These are phyloP conservation scores for Dioscorea zingiberensis DNA, from an alignment of 106 monocot species.

Conservation along the genomic window DNA sequence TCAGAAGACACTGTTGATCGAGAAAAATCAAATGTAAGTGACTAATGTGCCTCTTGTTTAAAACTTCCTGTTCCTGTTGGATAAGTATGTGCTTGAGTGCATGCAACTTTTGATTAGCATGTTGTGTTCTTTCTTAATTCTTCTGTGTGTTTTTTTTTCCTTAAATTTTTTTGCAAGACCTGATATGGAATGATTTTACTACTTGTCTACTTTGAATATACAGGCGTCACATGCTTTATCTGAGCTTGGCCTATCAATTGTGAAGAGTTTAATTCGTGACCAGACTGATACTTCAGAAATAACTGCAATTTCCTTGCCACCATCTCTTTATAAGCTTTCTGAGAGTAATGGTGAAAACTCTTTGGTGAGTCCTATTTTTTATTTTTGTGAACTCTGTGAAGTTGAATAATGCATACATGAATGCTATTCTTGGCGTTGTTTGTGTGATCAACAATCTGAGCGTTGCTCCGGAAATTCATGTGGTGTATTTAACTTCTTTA, in stretches of 20 bases:
- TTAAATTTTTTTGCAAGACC: not conserved
- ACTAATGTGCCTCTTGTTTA: not conserved
- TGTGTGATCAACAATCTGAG: not conserved
- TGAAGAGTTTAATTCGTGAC: constrained; percentile 48
- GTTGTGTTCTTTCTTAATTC: too few species aligned
- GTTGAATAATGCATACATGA: not conserved
- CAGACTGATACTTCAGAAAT: constrained; percentile 27
- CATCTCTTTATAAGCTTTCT: constrained; percentile 41
- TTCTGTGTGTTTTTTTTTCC: too few species aligned
- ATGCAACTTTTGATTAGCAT: too few species aligned
- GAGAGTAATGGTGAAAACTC: constrained; percentile 41
- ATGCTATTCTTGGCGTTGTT: not conserved
- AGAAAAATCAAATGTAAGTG: constrained; percentile 63
- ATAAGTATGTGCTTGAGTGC: too few species aligned
- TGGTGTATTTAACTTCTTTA: not conserved
- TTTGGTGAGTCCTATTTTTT: constrained; percentile 39
- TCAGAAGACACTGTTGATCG: constrained; percentile 75
- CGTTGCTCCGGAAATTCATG: too few species aligned
- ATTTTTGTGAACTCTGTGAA: not conserved
- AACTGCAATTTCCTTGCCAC: constrained; percentile 47
- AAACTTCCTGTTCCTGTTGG: not conserved
- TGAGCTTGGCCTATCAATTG: constrained; percentile 76
- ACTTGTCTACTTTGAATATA: constrained; percentile 7
- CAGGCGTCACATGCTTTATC: constrained; percentile 74
- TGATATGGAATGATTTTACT: not conserved